Conservation (phyloP, 2,329 filamentous ascomycete species). For the Scytalidium lignicola region DNA sequence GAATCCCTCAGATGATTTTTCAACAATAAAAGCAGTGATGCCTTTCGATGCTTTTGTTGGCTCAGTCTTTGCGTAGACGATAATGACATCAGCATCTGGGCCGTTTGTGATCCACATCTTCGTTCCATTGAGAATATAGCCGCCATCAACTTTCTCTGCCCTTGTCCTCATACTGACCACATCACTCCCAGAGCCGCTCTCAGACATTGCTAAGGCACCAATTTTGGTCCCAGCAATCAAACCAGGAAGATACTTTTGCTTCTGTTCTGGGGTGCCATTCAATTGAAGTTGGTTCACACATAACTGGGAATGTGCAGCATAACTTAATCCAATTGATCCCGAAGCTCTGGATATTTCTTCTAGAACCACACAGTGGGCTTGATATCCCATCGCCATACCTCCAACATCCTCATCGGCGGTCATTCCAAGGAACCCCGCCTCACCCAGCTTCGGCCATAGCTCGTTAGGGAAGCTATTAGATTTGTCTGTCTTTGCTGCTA, state of each 20-base stretch:
- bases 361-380: constrained; percentile 92
- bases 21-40: constrained; percentile 91
- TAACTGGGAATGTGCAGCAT: constrained; percentile 91
- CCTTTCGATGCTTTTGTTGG: constrained; percentile 78
- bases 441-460: constrained; percentile 92
- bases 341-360: constrained; percentile 90
- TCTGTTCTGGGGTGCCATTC: constrained; percentile 77
- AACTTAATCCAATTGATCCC: constrained; percentile 79
- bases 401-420: constrained; percentile 92
- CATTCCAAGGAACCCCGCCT: constrained; percentile 86
- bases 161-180: constrained; percentile 93
- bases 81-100: constrained; percentile 84
- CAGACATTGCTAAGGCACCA: constrained; percentile 90
- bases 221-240: constrained; percentile 76
- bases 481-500: constrained; percentile 78
- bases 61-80: constrained; percentile 95
- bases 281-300: constrained; percentile 95
- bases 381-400: constrained; percentile 81
- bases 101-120: constrained; percentile 99
- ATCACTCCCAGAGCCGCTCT: constrained; percentile 85
- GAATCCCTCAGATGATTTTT: constrained; percentile 66
- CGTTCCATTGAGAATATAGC: constrained; percentile 78
- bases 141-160: constrained; percentile 75
- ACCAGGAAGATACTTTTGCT: constrained; percentile 71
- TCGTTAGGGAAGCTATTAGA: constrained; percentile 81